Conservation (phyloP, 2,329 filamentous ascomycete genomes). For the Aspergillus sp. region DNA sequence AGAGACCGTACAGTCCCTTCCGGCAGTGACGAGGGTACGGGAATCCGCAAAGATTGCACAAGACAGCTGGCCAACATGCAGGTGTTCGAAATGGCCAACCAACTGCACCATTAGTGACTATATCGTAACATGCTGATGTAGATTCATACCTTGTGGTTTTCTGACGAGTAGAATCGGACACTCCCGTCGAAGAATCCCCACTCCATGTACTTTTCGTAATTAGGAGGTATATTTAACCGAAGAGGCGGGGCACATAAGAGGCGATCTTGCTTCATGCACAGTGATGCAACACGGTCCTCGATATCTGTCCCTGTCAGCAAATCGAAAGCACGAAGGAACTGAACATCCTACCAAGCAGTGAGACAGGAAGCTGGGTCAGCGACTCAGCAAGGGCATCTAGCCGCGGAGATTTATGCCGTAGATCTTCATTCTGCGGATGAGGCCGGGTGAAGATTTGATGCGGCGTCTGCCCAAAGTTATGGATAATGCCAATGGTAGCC, state of each 20-base stretch:
- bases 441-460: constrained; percentile 82
- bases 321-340: neutral
- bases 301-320: constrained; percentile 42
- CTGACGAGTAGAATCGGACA: constrained; percentile 79
- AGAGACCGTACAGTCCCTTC: constrained; percentile 83
- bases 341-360: constrained; percentile 53
- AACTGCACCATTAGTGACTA: constrained; percentile 32
- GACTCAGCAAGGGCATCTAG: constrained; percentile 71
- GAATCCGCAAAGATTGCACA: constrained; percentile 79
- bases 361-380: constrained; percentile 68
- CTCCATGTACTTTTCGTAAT: constrained; percentile 84
- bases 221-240: constrained; percentile 75
- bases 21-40: constrained; percentile 81
- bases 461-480: constrained; percentile 97
- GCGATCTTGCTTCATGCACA: constrained; percentile 72
- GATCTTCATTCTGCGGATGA: constrained; percentile 68
- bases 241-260: constrained; percentile 77
- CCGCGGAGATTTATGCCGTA: constrained; percentile 55
- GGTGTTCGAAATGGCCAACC: constrained; percentile 83
- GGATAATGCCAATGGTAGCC: constrained; percentile 89
- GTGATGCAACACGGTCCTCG: constrained; percentile 68
- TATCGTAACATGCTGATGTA: neutral
- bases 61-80: constrained; percentile 85
- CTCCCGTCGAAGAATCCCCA: constrained; percentile 95
- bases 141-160: constrained; percentile 59